Conservation (phyloP, 2,329 filamentous ascomycete genomes). For the Fusarium paranaense region DNA sequence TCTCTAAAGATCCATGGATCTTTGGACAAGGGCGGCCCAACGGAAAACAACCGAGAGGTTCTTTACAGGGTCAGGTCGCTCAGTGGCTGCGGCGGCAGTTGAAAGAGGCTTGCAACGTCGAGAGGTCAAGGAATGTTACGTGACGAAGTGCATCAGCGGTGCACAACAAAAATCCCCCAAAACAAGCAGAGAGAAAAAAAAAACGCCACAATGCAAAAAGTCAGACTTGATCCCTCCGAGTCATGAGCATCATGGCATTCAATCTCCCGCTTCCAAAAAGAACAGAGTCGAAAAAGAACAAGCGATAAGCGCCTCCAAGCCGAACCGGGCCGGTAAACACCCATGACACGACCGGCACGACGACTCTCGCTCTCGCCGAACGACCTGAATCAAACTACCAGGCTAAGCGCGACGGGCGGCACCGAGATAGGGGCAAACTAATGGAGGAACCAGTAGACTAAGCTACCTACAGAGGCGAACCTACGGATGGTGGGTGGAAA, state of each 20-base stretch:
- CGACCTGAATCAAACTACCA: background rate
- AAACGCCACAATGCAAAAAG: background rate
- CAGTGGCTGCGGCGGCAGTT: conserved; percentile 3
- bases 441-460: background rate
- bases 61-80: background rate
- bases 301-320: conserved; percentile 24
- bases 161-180: background rate
- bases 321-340: conserved; percentile 20
- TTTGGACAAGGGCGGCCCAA: background rate
- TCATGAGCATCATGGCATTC: background rate
- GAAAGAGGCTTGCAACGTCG: background rate
- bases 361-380: conserved; percentile 25
- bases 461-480: background rate
- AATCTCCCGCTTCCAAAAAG: background rate
- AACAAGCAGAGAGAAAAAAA: conserved; percentile 1
- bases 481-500: conserved; percentile 16
- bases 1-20: background rate
- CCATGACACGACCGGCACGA: conserved; percentile 4
- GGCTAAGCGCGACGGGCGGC: conserved; percentile 11
- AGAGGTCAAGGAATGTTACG: conserved; percentile 2
- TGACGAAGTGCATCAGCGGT: conserved; percentile 2
- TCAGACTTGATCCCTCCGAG: background rate
- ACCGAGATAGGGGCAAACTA: conserved; percentile 30
- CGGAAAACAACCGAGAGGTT: conserved; percentile 17
- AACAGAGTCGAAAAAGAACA: background rate